Base-by-base conservation (phyloP, 371 early-diverging fungal species). In the Syncephalastrum monosporum region DNA sequence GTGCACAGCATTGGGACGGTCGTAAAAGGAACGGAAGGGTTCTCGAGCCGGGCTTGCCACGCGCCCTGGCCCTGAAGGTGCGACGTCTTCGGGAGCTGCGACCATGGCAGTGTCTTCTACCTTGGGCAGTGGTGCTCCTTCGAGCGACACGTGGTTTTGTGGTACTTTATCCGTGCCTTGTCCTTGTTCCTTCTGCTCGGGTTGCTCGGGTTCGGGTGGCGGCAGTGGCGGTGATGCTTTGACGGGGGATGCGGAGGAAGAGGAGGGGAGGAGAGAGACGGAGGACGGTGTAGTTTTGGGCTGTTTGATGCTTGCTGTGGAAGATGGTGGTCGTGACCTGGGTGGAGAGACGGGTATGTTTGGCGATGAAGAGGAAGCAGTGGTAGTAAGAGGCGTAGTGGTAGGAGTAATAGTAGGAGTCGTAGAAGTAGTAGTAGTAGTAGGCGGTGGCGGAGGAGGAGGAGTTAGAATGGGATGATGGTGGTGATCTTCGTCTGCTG, bases 211-310 rank as follows among this genome's bases (percentile, higher is more conserved):
- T 3, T 41, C n/a, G 65, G 62, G 55, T n/a, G 70, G 55, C 48
- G 67, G 55, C 48, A 65, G 55, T 17, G 52, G 48, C 17, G 68
- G 48, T 27, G 65, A 53, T 42, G 54, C 42, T 1, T 62, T 42
- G 3, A 55, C n/a, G 2, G 48, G 25, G 10, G 58, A 16, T 21
- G 19, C 16, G 4, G 50, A 1, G 47, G 47, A 46, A 15, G 42
- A 19, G 47, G 19, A n/a, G 10, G 25, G 24, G 43, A 24, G 45
- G 10, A 2, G 46, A 19, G 47, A 23, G 44, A 41, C 14, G 43
- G 19, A 14, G 45, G 21, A 42, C 12, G 24, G 16, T 8, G 49
- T 19, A 3, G 49, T 15, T 51, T 25, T 25, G 5, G 38, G 38
- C n/a, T 21, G 10, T 12, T 19, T 43, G 14, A 44, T 21, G 33